Evolutionary conservation across 2,329 filamentous ascomycete species (phyloP), one percentile per base, ranked within the genome.

Genomic region (Zymoseptoria crescenta): DNA sequence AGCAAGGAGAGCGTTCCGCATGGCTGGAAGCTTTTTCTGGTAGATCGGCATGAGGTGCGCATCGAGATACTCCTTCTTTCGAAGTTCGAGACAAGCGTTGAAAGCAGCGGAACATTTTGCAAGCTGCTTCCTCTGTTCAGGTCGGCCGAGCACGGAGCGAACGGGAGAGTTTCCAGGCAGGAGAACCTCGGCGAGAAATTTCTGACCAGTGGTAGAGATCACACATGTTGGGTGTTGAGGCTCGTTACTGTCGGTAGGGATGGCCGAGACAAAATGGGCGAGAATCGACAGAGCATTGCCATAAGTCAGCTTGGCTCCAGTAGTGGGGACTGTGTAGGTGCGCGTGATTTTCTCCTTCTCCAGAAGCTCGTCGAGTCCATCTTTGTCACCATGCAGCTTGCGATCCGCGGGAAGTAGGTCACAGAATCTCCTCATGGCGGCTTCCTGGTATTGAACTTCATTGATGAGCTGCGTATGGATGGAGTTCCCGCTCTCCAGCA

Each of bases 91-190:
- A 68, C 92, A 96, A 55, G 88, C 84, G 68, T 91, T 84, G 70
- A 93, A 97, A 0, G 94, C 93, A 2, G 92, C 93, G 0, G 92
- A 90, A 64, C 89, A 90, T 72, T 94, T 95, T 4, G 94, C 93
- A 19, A 87, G 75, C 29, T 85, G 80, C 73, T 96, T 97, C 59
- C 81, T 89, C 7, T 78, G 72, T 57, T 87, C 83, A 0, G 83
- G 75, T 7, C 76, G 78, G 4, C 94, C 93, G 10, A 80, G 78
- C 4, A 83, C 80, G 29, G 83, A 85, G 57, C 80, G 82, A 41
- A 96, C 76, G 0, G 90, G 91, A 0, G 91, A 88, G 21, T 80
- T 80, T 10, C 86, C 82, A 0, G 94, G 93, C 24, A 99, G 76
- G 9, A 90, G 80, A 1, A 96, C 84, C 68, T 96, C 90, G 63